These are phyloP conservation scores for Phytophthora uliginosa DNA, from an alignment of 352 stramenopile species.

Conservation along the genomic window DNA sequence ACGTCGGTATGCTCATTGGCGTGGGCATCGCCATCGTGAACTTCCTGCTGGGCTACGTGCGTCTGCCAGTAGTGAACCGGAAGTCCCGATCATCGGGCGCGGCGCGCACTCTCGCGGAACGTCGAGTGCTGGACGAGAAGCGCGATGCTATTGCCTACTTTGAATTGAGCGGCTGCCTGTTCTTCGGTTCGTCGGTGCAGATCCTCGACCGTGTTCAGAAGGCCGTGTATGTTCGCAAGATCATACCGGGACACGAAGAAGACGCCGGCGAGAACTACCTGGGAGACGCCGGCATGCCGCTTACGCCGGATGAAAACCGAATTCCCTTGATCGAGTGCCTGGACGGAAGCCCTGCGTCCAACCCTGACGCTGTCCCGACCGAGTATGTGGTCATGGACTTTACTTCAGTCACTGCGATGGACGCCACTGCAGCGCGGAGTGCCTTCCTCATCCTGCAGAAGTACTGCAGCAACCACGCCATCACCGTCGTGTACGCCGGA, in stretches of 20 bases:
- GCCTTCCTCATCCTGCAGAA: constrained; percentile 87
- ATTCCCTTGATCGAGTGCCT: constrained; percentile 70
- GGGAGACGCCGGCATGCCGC: constrained; percentile 28
- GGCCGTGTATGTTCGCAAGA: constrained; percentile 64
- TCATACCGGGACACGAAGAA: constrained; percentile 15
- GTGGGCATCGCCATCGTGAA: constrained; percentile 89
- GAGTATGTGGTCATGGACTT: constrained; percentile 92
- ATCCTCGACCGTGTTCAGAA: constrained; percentile 82
- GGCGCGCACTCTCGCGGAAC: constrained; percentile 59
- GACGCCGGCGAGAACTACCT: constrained; percentile 22
- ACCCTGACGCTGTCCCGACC: constrained; percentile 50
- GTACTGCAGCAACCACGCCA: constrained; percentile 70
- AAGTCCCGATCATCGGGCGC: constrained; percentile 56
- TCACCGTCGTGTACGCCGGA: constrained; percentile 73
- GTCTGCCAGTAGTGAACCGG: constrained; percentile 66
- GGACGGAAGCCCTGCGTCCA: constrained; percentile 55
- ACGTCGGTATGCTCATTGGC: constrained; percentile 95
- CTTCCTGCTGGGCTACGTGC: constrained; percentile 79
- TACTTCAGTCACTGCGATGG: constrained; percentile 82
- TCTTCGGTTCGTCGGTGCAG: constrained; percentile 85
- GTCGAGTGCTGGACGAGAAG: constrained; percentile 59
- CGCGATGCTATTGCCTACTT: constrained; percentile 77
- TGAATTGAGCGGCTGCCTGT: constrained; percentile 85
- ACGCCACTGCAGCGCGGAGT: constrained; percentile 79
- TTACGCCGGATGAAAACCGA: constrained; percentile 49